These are phyloP conservation scores for Solanum hybrid DNA, from an alignment of 305 asterid genomes.

Conservation along the genomic window DNA sequence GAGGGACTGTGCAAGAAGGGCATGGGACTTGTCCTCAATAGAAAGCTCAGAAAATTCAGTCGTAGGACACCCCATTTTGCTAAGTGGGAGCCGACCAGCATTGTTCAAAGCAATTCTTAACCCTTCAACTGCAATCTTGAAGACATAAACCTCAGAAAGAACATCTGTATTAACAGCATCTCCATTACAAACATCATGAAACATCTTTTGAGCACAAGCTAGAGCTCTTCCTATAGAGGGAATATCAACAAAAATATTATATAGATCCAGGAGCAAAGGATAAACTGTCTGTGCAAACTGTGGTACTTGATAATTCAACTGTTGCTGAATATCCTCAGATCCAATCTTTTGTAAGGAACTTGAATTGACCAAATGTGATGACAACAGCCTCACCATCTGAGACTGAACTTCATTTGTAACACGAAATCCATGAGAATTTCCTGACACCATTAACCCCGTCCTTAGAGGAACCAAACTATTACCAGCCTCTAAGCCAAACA, in stretches of 20 bases:
- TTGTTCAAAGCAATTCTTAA: conserved; percentile 70
- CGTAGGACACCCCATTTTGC: conserved; percentile 15
- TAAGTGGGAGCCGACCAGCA: conserved; percentile 50
- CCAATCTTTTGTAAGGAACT: conserved; percentile 17
- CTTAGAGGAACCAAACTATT: conserved; percentile 30
- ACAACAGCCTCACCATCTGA: conserved; percentile 47
- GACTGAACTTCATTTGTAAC: conserved; percentile 39
- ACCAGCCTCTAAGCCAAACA: conserved; percentile 32
- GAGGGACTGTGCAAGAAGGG: conserved; percentile 74
- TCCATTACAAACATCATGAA: conserved; percentile 57
- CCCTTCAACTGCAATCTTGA: conserved; percentile 79
- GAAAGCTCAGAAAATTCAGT: conserved; percentile 53
- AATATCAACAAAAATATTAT: conserved; percentile 45
- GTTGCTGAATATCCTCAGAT: conserved; percentile 27
- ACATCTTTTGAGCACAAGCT: conserved; percentile 76
- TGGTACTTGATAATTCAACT: conserved; percentile 55
- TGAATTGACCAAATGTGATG: conserved; percentile 31
- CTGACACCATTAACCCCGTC: conserved; percentile 19
- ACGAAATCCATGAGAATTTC: conserved; percentile 21
- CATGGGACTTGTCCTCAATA: conserved; percentile 66
- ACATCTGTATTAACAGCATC: conserved; percentile 39
- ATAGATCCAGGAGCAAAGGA: conserved; percentile 71
- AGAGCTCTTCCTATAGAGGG: conserved; percentile 66
- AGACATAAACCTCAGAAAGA: conserved; percentile 65
- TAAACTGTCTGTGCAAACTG: conserved; percentile 67